Base-by-base conservation (phyloP, 345 rosid species). In the Syzygium aromaticum region DNA sequence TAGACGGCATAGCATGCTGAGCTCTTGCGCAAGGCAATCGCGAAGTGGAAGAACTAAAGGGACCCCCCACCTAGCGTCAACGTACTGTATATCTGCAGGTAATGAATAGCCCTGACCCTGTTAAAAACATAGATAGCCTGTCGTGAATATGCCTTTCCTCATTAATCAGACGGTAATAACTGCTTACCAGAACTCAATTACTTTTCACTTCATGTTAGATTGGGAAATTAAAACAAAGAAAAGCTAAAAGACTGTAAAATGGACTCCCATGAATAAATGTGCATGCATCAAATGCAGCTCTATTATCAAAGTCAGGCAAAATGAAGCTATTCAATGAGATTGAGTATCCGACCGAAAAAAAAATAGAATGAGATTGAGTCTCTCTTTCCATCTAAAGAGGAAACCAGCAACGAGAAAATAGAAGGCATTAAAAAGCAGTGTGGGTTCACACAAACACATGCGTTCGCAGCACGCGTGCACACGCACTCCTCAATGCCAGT, bases 101-200 rank as follows among this genome's bases (percentile, higher is more conserved):
- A 98, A 93, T 86, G 99, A 96, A 91, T 95, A 96, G 80, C 98
- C 99, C 88, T 92, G 93, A 80, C 99, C 99, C 99, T 98, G 94
- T 89, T 84, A 78, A 43, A 90, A 84, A 52, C 17, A 89, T 85
- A 86, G 33, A 83, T 28, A 84, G 23, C 10, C 40, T 59, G 52
- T 84, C 27, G 25, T 84, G 8, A 84, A 84, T 54, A 86, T 53
- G 40, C 78, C 51, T 86, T 86, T 25, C 54, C 11, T 27, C 49
- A 38, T 19, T 73, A 38, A 33, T 38, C 27, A 33, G 25, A 73
- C 4, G 11, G 63, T 19, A 19, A 38, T 19, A 73, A 38, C 49
- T 19, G 49, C 82, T 19, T 73, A 38, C 25, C 82, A 33, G 40
- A 38, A 73, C 80, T 33, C 49, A 19, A 27, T 73, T 33, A 38